Percentiles rank a stretch among this genome's conserved stretches.
Conservation (phyloP, 257 asterid species). For the Anisodus acutangulus region DNA sequence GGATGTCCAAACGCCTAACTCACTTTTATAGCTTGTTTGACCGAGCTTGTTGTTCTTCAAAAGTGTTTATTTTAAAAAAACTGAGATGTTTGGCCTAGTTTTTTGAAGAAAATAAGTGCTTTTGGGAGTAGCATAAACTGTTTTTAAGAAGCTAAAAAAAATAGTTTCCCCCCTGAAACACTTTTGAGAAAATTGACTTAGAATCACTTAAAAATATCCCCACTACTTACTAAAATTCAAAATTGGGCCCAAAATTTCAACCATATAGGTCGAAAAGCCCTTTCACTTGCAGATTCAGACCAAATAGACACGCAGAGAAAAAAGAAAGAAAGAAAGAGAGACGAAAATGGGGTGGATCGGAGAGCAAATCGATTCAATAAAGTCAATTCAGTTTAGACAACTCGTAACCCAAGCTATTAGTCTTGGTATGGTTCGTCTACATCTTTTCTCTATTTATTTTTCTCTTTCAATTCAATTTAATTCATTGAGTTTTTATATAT, state of each 20-base stretch:
- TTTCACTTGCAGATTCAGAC: not conserved
- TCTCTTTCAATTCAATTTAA: not conserved
- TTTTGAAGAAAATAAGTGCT: too few relatives aligned
- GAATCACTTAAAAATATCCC: not conserved
- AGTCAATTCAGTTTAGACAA: slow-evolving; percentile 86
- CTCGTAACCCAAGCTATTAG: slow-evolving; percentile 76
- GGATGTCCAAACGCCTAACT: too few relatives aligned
- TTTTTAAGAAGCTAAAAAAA: too few relatives aligned
- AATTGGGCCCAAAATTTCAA: not conserved
- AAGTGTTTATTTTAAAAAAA: too few relatives aligned
- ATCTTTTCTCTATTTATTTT: not conserved
- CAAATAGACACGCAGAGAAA: not conserved
- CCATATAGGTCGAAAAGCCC: not conserved
- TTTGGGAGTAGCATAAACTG: too few relatives aligned
- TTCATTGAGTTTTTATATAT: not conserved
- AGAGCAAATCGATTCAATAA: slow-evolving; percentile 90
- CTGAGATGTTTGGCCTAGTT: too few relatives aligned
- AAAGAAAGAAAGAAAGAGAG: not conserved
- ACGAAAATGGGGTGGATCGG: slow-evolving; percentile 88
- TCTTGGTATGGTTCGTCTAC: slow-evolving; percentile 60
- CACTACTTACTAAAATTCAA: not conserved
- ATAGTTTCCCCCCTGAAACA: too few relatives aligned
- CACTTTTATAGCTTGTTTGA: too few relatives aligned
- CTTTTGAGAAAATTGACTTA: too few relatives aligned
- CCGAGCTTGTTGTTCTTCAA: too few relatives aligned